Percentiles rank a stretch among this genome's conserved stretches.
These are phyloP conservation scores for Populus tremula DNA, from an alignment of 345 rosid genomes.

Conservation along the genomic window DNA sequence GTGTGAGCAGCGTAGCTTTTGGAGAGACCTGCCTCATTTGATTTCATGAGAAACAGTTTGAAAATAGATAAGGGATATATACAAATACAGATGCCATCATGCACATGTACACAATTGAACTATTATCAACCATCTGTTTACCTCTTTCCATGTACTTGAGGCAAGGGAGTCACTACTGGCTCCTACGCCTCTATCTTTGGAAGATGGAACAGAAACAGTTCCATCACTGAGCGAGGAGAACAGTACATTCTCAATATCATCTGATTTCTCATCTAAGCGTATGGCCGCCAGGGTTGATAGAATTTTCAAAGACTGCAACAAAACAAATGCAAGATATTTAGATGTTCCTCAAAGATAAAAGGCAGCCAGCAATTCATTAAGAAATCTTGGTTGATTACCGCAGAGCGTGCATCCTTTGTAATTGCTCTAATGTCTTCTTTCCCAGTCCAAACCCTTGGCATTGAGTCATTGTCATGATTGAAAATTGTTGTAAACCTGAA, in stretches of 20 bases:
- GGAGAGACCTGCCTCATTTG: conserved; percentile 46
- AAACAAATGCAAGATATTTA: conserved; percentile 22
- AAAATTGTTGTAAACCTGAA: conserved; percentile 68
- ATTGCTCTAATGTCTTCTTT: conserved; percentile 67
- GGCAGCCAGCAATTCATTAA: conserved; percentile 7
- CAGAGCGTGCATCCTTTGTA: conserved; percentile 59
- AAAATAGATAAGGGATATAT: not conserved
- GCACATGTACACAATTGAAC: not conserved
- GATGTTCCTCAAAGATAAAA: conserved; percentile 9
- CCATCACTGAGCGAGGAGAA: conserved; percentile 59
- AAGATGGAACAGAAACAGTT: conserved; percentile 39
- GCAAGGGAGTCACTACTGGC: conserved; percentile 55
- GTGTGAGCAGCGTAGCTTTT: conserved; percentile 32
- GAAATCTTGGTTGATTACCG: conserved; percentile 39
- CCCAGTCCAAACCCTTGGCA: conserved; percentile 83
- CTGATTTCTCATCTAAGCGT: conserved; percentile 66
- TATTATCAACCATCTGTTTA: conserved; percentile 20
- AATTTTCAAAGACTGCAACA: conserved; percentile 52
- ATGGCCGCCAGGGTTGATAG: conserved; percentile 62
- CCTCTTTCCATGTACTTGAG: conserved; percentile 74
- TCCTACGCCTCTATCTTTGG: conserved; percentile 42
- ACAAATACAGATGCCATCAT: not conserved
- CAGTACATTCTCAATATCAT: conserved; percentile 50
- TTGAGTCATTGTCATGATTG: conserved; percentile 64
- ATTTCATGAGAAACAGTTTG: conserved; percentile 7